Evolutionary conservation across 495 filamentous ascomycete species (phyloP).

Genomic region (Aspergillus saccharolyticus): DNA sequence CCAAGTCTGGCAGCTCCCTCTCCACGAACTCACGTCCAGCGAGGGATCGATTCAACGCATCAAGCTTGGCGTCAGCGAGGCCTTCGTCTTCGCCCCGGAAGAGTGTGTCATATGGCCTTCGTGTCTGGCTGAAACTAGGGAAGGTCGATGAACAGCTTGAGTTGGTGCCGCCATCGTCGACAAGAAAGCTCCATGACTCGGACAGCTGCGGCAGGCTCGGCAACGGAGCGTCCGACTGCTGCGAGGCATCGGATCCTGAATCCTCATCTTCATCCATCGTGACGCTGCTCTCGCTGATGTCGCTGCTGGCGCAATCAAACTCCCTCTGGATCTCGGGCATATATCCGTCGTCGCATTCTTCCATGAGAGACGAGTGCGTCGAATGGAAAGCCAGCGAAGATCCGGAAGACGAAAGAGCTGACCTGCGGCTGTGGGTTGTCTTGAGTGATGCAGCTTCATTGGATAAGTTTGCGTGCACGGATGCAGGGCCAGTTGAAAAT

Average conservation of each 20-base stretch:
- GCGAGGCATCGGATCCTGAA: not conserved
- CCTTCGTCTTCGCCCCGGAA: not conserved
- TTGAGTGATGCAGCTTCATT: not conserved
- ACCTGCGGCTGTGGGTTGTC: not conserved
- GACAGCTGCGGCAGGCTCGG: too few species aligned
- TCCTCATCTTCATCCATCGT: not conserved
- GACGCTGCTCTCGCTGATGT: not conserved
- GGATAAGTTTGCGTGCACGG: not conserved
- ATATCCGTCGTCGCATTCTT: not conserved
- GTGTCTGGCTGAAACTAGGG: not conserved
- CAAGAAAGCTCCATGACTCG: too few species aligned
- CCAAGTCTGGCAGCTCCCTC: not conserved
- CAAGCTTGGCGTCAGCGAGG: not conserved
- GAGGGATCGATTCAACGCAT: not conserved
- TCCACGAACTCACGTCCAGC: not conserved
- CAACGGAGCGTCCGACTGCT: not conserved
- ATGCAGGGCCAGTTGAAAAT: not conserved
- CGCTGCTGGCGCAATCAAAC: not conserved
- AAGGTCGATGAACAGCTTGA: not conserved
- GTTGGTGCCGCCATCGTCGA: too few species aligned
- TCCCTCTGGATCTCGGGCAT: not conserved
- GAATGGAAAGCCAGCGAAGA: not conserved
- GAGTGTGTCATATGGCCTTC: not conserved
- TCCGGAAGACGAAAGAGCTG: not conserved
- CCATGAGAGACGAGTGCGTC: not conserved